These are phyloP conservation scores for Mercurialis annua DNA, from an alignment of 345 rosid genomes.

Conservation along the genomic window DNA sequence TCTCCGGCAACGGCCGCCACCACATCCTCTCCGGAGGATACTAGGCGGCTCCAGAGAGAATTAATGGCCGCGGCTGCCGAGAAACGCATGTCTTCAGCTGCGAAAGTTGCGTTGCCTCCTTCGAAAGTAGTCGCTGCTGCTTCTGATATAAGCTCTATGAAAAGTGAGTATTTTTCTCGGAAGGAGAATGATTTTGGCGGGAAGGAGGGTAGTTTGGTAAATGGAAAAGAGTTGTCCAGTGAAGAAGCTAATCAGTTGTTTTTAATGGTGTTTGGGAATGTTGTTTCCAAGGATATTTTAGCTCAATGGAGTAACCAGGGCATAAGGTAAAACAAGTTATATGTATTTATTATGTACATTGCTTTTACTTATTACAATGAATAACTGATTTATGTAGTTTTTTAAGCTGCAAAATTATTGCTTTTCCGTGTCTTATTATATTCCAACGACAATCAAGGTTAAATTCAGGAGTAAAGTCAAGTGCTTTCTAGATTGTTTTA, in stretches of 20 bases:
- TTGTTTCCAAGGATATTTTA: slow-evolving; percentile 67
- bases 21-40: slow-evolving; percentile 54
- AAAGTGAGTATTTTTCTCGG: slow-evolving; percentile 18
- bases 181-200: slow-evolving; percentile 31
- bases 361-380: background rate
- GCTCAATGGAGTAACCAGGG: slow-evolving; percentile 99
- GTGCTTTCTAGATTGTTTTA: background rate
- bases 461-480: background rate
- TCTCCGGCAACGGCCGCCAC: slow-evolving; percentile 33
- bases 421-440: background rate
- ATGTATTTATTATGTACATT: background rate
- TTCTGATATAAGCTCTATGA: slow-evolving; percentile 8
- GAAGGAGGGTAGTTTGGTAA: slow-evolving; percentile 28
- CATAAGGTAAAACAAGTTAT: slow-evolving; percentile 52
- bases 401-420: background rate
- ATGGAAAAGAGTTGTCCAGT: slow-evolving; percentile 25
- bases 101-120: slow-evolving; percentile 32
- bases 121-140: slow-evolving; percentile 9
- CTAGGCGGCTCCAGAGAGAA: slow-evolving; percentile 71
- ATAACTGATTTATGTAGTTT: background rate
- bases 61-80: slow-evolving; percentile 98
- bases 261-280: slow-evolving; percentile 65
- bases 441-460: background rate
- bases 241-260: slow-evolving; percentile 70
- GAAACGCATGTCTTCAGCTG: slow-evolving; percentile 64